Base-by-base conservation (phyloP, 805 yeast genomes). In the Pichia eremophila region DNA sequence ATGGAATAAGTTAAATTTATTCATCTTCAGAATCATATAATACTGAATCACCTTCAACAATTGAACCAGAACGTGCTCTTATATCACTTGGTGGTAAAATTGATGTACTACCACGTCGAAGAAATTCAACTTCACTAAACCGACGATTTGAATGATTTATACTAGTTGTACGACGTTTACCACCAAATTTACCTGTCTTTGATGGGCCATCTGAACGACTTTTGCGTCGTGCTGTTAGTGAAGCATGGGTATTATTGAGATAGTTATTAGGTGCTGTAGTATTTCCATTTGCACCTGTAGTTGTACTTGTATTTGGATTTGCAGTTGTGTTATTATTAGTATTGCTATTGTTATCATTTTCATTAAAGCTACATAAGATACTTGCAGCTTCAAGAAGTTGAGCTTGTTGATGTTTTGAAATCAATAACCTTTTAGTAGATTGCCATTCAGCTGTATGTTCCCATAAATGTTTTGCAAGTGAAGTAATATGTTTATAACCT, bases 361-460 rank as follows among this genome's bases (percentile, higher is more conserved):
- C 84, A 50, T 73, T 81, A 87, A 85, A 80, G 18, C 85, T 81
- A 41, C 86, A 88, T 44, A 85, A 69, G 41, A 85, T 85, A 45
- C 85, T 77, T 6, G 87, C 88, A 31, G 86, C 87, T 59, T 81
- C 95, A 44, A 85, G 70, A 37, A 85, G 70, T 65, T 85, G 95
- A 15, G 86, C 95, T 62, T 85, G 95, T 64, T 85, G 95, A 65
- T 85, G 95, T 63, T 85, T 85, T n/a, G 87, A 81, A 36, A 88
- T 85, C 36, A 83, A 69, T 46, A 87, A 69, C 61, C 84, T 85
- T 55, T 85, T 83, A 4, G 95, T 88, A 62, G 83, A 82, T 57
- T 80, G 85, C 96, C 96, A 87, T 61, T 88, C 95, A 0, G 95
- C 95, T 0, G 96, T 87, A 63, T 87, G 96, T 60, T 87, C 96